phyloP scores from a whole-genome alignment of 371 early-diverging fungal species.

The Mortierella sp. region DNA sequence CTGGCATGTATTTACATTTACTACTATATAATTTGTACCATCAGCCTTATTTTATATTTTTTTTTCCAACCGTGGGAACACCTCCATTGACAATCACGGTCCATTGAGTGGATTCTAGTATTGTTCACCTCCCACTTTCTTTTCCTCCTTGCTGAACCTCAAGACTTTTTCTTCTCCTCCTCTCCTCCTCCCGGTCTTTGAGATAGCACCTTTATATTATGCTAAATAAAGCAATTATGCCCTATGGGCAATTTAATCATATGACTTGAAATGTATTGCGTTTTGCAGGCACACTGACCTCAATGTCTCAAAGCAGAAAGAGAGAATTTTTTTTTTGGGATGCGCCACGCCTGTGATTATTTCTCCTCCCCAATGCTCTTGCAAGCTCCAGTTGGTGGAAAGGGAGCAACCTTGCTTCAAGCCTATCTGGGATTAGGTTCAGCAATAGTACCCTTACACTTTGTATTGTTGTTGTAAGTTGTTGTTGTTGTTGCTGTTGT shows the following conservation, averaged over 20 bases:
- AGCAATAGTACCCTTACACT: too few relatives aligned
- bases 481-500: too few relatives aligned
- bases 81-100: not conserved
- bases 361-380: too few relatives aligned
- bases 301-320: too few relatives aligned
- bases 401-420: too few relatives aligned
- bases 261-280: too few relatives aligned
- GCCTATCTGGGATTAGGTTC: too few relatives aligned
- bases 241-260: not conserved
- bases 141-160: not conserved
- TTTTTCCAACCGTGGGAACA: not conserved
- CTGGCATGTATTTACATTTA: not conserved
- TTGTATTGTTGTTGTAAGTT: too few relatives aligned
- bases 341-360: too few relatives aligned
- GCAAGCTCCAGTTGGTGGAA: too few relatives aligned
- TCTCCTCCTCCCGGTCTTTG: not conserved
- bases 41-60: not conserved
- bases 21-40: conserved; percentile 9
- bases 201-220: not conserved
- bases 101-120: not conserved
- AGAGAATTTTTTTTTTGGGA: too few relatives aligned
- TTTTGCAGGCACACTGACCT: too few relatives aligned
- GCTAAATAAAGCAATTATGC: not conserved
- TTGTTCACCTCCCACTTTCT: not conserved
- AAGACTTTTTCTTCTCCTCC: not conserved